A percentile compares a stretch with the other conserved stretches of the same genome.
Conservation (phyloP, 2,329 filamentous ascomycete species). For the Akanthomyces lecanii region DNA sequence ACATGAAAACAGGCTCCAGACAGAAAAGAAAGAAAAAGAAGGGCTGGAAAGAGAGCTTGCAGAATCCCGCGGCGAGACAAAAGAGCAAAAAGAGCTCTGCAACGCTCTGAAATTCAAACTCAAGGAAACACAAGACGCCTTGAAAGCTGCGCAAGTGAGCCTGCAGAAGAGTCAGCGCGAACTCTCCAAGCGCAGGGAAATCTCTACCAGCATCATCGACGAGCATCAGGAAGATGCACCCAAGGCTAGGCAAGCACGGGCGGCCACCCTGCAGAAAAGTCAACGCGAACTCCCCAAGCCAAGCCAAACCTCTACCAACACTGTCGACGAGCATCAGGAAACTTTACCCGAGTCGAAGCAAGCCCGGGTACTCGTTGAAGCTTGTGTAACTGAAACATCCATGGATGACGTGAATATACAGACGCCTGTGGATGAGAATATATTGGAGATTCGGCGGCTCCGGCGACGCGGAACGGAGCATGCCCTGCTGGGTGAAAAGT, state of each 20-base stretch:
- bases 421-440: slow-evolving; percentile 41
- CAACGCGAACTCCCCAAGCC: slow-evolving; percentile 34
- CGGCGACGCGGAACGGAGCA: slow-evolving; percentile 57
- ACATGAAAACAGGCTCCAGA: slow-evolving; percentile 33
- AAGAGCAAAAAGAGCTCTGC: slow-evolving; percentile 66
- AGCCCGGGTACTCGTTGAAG: background rate
- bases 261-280: slow-evolving; percentile 63
- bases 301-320: background rate
- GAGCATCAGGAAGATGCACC: background rate
- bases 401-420: slow-evolving; percentile 43
- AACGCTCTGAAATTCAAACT: slow-evolving; percentile 67
- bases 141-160: slow-evolving; percentile 43
- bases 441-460: slow-evolving; percentile 37
- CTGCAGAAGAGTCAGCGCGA: slow-evolving; percentile 58
- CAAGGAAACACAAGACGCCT: slow-evolving; percentile 51
- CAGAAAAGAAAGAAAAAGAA: slow-evolving; percentile 44
- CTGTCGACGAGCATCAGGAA: background rate
- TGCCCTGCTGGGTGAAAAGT: slow-evolving; percentile 69
- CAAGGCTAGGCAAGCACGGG: background rate
- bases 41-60: slow-evolving; percentile 46
- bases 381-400: background rate
- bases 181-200: slow-evolving; percentile 22
- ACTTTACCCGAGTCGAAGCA: background rate
- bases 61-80: slow-evolving; percentile 58
- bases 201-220: background rate